Conservation (phyloP, 1,284 basidiomycete genomes). For the Testicularia cyperi region DNA sequence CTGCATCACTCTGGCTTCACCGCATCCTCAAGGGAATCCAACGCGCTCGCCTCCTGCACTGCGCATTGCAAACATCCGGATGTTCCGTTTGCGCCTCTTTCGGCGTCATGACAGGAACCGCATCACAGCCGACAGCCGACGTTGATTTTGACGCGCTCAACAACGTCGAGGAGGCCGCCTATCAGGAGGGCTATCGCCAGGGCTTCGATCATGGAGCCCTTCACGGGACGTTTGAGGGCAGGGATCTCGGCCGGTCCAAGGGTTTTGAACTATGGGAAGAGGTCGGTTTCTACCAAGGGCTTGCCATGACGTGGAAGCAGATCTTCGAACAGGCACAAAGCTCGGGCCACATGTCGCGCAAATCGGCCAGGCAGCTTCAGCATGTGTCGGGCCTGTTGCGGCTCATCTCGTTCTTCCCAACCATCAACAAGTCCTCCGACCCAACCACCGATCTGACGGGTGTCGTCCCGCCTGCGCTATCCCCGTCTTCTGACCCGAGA, state of each 20-base stretch:
- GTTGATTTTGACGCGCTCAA: slow-evolving; percentile 44
- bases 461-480: slow-evolving; percentile 2
- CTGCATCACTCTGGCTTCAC: too few species aligned
- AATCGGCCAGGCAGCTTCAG: slow-evolving; percentile 64
- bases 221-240: slow-evolving; percentile 87
- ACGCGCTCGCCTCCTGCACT: too few species aligned
- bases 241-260: slow-evolving; percentile 84
- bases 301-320: slow-evolving; percentile 70
- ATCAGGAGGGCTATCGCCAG: slow-evolving; percentile 72
- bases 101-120: too few species aligned
- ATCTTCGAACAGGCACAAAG: slow-evolving; percentile 20
- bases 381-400: slow-evolving; percentile 70
- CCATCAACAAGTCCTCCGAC: slow-evolving; percentile 57
- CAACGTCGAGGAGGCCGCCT: slow-evolving; percentile 65
- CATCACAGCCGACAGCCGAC: too few species aligned
- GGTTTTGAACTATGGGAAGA: slow-evolving; percentile 97
- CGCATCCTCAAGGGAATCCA: too few species aligned
- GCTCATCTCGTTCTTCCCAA: slow-evolving; percentile 75
- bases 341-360: slow-evolving; percentile 27
- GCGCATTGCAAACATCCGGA: too few species aligned
- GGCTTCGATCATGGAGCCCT: slow-evolving; percentile 81
- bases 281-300: slow-evolving; percentile 86
- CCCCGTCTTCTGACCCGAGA: slow-evolving; percentile 8
- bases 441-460: slow-evolving; percentile 37
- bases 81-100: too few species aligned